These are phyloP conservation scores for Nadsonia fulvescens DNA, from an alignment of 805 yeast genomes.

Conservation along the genomic window DNA sequence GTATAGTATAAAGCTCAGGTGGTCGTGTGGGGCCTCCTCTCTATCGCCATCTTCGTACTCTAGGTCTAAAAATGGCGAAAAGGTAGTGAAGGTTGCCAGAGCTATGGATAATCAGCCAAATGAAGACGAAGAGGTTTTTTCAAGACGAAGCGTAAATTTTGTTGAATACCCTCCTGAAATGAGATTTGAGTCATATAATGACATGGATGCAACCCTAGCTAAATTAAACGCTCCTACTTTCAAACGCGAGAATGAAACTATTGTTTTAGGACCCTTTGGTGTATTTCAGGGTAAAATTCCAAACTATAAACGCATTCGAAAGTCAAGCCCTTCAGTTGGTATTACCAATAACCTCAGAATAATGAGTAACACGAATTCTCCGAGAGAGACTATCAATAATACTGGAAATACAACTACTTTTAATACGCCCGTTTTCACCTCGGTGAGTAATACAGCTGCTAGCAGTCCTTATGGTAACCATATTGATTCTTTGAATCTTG, in stretches of 20 bases:
- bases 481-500: too few relatives aligned
- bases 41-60: too few relatives aligned
- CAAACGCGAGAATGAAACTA: slow-evolving; percentile 27
- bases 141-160: slow-evolving; percentile 32
- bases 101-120: too few relatives aligned
- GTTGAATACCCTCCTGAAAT: slow-evolving; percentile 48
- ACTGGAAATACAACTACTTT: too few relatives aligned
- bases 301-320: too few relatives aligned
- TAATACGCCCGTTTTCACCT: too few relatives aligned
- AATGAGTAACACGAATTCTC: slow-evolving; percentile 11
- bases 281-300: slow-evolving; percentile 58
- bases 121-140: slow-evolving; percentile 34
- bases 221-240: slow-evolving; percentile 31
- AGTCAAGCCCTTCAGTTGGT: too few relatives aligned
- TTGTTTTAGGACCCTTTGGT: slow-evolving; percentile 63
- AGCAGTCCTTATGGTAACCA: too few relatives aligned
- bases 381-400: slow-evolving; percentile 5
- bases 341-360: too few relatives aligned
- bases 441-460: too few relatives aligned
- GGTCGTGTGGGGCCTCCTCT: too few relatives aligned
- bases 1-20: slow-evolving; percentile 60
- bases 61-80: slow-evolving; percentile 10
- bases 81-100: too few relatives aligned
- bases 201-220: slow-evolving; percentile 56
- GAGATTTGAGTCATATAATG: slow-evolving; percentile 55